Evolutionary conservation across 306 rosid species (phyloP).

Genomic region (Prinsepia uniflora): DNA sequence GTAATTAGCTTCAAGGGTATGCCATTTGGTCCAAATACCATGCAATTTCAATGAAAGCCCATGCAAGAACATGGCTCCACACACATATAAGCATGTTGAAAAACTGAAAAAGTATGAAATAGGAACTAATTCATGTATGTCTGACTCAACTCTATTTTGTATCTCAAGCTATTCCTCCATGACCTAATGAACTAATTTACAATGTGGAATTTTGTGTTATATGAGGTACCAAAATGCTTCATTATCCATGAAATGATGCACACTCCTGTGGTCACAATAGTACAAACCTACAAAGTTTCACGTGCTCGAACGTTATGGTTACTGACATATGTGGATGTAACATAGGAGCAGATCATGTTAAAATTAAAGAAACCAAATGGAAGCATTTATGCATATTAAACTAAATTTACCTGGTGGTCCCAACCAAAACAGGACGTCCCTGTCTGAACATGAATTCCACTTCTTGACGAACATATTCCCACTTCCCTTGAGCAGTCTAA

Average conservation of each 20-base stretch:
- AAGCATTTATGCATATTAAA: neutral
- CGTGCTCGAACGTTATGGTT: neutral
- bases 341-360: neutral
- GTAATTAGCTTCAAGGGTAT: neutral
- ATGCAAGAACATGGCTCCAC: neutral
- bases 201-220: neutral
- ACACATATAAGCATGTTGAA: neutral
- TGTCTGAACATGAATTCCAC: constrained; percentile 85
- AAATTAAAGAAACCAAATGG: neutral
- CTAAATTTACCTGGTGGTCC: constrained; percentile 75
- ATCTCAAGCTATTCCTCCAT: neutral
- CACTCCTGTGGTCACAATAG: neutral
- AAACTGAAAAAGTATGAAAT: neutral
- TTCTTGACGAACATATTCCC: constrained; percentile 91
- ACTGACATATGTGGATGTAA: neutral
- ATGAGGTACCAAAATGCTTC: neutral
- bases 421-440: constrained; percentile 95
- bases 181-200: neutral
- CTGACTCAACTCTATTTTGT: neutral
- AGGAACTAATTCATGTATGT: neutral
- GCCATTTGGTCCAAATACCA: neutral
- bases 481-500: constrained; percentile 92
- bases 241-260: neutral
- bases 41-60: neutral
- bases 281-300: constrained; percentile 1